Evolutionary conservation across 345 rosid species (phyloP), one percentile per base, ranked within the genome.

Genomic region (Murraya paniculata): DNA sequence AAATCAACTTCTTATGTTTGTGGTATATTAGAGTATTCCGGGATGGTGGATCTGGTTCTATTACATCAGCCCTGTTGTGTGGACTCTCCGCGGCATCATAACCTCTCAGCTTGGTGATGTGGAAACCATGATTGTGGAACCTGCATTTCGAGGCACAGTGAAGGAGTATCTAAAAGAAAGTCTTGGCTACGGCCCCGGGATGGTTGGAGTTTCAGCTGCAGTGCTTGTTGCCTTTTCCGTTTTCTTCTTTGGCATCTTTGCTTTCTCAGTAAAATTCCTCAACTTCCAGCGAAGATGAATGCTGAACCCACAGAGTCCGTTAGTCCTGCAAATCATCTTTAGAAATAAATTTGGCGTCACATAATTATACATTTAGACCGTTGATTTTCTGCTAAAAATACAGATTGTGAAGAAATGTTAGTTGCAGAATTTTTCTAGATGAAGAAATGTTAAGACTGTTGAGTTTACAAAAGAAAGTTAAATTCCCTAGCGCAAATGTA

Each of bases 31-130:
- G 98, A 81, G 62, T 64, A 92, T 95, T 64, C 97, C 94, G 1
- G 91, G 83, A 81, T 95, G 97, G 99, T 93, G 97, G 99, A 82
- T 95, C 50, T 95, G 99, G 97, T 93, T 93, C 87, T 89, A 92
- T 81, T 87, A 92, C 86, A 88, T 95, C 30, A 84, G 89, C 82
- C 98, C 96, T 33, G 83, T 92, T 75, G 90, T 93, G 18, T 95
- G 98, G 99, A 95, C 94, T 38, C 85, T 95, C 31, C 85, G 82
- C 25, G 98, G 97, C 18, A 36, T 93, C 28, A 91, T 93, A 56
- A 79, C 85, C 10, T 93, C 99, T 60, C 97, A 91, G 89, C 93
- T 95, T 19, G 93, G 97, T 36, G 97, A 92, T 81, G 96, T 91
- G 72, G 92, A 92, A 67, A 85, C 82, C 61, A 84, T 73, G 75